Evolutionary conservation across 306 rosid species (phyloP).

Genomic region (Gynostemma pentaphyllum): DNA sequence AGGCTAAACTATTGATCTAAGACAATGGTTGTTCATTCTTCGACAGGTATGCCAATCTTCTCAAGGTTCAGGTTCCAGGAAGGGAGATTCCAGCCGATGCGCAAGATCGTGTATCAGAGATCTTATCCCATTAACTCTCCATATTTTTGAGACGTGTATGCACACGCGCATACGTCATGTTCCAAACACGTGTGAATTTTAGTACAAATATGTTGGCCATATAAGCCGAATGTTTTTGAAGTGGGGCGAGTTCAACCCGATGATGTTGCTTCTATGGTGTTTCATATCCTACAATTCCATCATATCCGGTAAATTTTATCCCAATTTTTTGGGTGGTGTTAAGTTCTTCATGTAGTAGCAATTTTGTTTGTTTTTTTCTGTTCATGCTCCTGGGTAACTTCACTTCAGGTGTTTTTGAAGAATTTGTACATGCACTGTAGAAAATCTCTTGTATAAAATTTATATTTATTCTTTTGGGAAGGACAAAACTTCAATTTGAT

Average conservation of each 20-base stretch:
- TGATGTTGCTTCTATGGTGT: not conserved
- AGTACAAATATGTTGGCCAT: not conserved
- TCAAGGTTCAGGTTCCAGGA: slow-evolving; percentile 84
- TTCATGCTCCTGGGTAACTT: slow-evolving; percentile 2
- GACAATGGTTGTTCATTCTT: slow-evolving; percentile 7
- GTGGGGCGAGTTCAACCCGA: not conserved
- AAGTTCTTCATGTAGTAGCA: slow-evolving; percentile 28
- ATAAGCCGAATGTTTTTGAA: not conserved
- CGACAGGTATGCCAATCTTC: slow-evolving; percentile 71
- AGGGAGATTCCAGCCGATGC: slow-evolving; percentile 84
- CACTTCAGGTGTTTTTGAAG: not conserved
- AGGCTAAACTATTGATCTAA: not conserved
- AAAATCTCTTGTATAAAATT: slow-evolving; percentile 6
- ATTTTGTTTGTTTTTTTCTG: slow-evolving; percentile 25
- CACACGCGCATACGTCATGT: not conserved
- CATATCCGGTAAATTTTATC: not conserved
- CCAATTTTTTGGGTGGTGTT: slow-evolving; percentile 12
- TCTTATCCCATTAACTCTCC: slow-evolving; percentile 41
- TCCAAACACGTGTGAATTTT: not conserved
- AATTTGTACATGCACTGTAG: not conserved
- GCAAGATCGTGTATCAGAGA: slow-evolving; percentile 51
- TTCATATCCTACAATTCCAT: not conserved
- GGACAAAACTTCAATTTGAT: no score
- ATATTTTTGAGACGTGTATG: slow-evolving; percentile 6
- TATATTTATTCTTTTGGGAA: slow-evolving; percentile 2